Percentiles rank a stretch among this genome's conserved stretches.
Conservation (phyloP, 1,139 yeast species). For the Martiniozyma asiatica region DNA sequence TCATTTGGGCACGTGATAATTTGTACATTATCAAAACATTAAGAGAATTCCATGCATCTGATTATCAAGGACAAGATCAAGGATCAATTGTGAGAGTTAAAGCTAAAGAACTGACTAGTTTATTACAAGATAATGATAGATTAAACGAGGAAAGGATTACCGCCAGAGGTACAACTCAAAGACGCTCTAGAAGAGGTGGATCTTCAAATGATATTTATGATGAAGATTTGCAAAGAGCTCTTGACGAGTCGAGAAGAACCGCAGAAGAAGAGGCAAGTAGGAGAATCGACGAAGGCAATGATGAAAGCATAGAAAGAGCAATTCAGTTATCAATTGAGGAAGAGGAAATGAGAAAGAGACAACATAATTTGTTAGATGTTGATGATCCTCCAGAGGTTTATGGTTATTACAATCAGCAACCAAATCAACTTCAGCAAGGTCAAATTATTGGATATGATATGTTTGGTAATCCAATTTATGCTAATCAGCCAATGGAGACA, state of each 20-base stretch:
- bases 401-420: slow-evolving; percentile 18
- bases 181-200: slow-evolving; percentile 13
- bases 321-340: slow-evolving; percentile 78
- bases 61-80: slow-evolving; percentile 72
- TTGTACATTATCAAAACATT: slow-evolving; percentile 81
- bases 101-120: slow-evolving; percentile 77
- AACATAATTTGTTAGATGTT: slow-evolving; percentile 43
- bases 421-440: slow-evolving; percentile 18
- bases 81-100: slow-evolving; percentile 85
- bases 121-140: slow-evolving; percentile 76
- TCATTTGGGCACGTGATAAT: slow-evolving; percentile 88
- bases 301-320: slow-evolving; percentile 72
- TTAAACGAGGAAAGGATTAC: slow-evolving; percentile 58
- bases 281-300: slow-evolving; percentile 36
- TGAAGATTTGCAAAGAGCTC: slow-evolving; percentile 72
- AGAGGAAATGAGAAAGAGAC: slow-evolving; percentile 53
- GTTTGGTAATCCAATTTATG: slow-evolving; percentile 66
- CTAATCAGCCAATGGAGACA: slow-evolving; percentile 37
- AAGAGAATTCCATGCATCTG: slow-evolving; percentile 79
- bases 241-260: slow-evolving; percentile 70
- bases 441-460: slow-evolving; percentile 40
- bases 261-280: slow-evolving; percentile 77
- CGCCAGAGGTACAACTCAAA: slow-evolving; percentile 22
- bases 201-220: slow-evolving; percentile 39
- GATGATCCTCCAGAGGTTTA: slow-evolving; percentile 27